These are phyloP conservation scores for Colletotrichum sp. DNA, from an alignment of 2,329 filamentous ascomycete genomes.

Conservation along the genomic window DNA sequence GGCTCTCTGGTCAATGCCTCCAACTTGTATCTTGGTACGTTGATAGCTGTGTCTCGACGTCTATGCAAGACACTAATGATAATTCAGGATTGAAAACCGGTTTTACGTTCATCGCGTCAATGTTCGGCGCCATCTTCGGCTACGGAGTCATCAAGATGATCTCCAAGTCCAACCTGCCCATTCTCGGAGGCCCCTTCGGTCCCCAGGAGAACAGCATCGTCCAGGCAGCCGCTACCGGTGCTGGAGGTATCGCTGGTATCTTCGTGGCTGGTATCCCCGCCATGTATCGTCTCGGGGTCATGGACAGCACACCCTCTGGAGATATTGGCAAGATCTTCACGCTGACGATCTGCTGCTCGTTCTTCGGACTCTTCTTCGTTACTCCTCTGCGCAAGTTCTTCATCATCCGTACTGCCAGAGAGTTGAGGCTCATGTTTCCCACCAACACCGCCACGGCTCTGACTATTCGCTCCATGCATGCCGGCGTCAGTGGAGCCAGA, in stretches of 20 bases:
- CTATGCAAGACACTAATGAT: background rate
- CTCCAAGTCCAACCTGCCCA: slow-evolving; percentile 53
- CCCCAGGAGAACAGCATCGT: slow-evolving; percentile 69
- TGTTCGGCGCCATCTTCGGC: slow-evolving; percentile 63
- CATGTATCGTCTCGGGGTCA: slow-evolving; percentile 60
- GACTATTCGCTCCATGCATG: slow-evolving; percentile 69
- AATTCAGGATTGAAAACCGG: slow-evolving; percentile 53
- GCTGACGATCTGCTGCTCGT: slow-evolving; percentile 65
- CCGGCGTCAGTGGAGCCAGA: slow-evolving; percentile 53
- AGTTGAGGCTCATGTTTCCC: slow-evolving; percentile 65
- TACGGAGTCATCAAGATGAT: slow-evolving; percentile 63
- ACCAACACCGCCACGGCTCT: slow-evolving; percentile 64
- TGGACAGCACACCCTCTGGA: slow-evolving; percentile 52
- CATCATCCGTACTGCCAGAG: slow-evolving; percentile 68
- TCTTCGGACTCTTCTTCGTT: slow-evolving; percentile 69
- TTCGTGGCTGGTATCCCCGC: slow-evolving; percentile 66
- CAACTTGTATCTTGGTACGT: slow-evolving; percentile 58
- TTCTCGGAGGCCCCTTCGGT: slow-evolving; percentile 60
- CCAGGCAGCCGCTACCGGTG: slow-evolving; percentile 64
- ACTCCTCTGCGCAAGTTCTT: slow-evolving; percentile 72
- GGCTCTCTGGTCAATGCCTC: slow-evolving; percentile 67
- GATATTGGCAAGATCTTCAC: slow-evolving; percentile 65
- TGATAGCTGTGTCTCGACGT: background rate
- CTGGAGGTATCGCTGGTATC: slow-evolving; percentile 61
- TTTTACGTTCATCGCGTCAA: slow-evolving; percentile 52